Conservation (phyloP, 2,329 filamentous ascomycete genomes). For the Talaromyces sp. region DNA sequence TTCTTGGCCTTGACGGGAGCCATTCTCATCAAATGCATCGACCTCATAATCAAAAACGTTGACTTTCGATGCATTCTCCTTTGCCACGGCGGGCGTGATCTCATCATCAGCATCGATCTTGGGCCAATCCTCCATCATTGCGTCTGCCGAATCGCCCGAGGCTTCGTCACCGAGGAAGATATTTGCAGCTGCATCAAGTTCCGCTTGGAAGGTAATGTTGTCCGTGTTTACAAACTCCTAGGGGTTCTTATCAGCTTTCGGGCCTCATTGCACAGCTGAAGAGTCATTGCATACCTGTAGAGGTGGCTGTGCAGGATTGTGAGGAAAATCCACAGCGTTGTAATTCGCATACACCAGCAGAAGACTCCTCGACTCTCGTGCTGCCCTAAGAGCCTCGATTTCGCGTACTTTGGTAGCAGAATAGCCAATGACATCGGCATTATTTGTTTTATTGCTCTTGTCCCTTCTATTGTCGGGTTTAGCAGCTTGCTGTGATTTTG, state of each 20-base stretch:
- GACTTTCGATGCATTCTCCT: slow-evolving; percentile 22
- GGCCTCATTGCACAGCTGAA: background rate
- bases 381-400: slow-evolving; percentile 53
- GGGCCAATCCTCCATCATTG: slow-evolving; percentile 13
- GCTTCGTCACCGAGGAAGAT: slow-evolving; percentile 16
- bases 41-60: slow-evolving; percentile 41
- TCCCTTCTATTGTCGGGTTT: slow-evolving; percentile 19
- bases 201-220: slow-evolving; percentile 41
- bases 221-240: slow-evolving; percentile 50
- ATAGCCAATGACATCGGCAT: slow-evolving; percentile 39
- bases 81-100: background rate
- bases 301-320: slow-evolving; percentile 31
- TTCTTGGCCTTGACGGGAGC: slow-evolving; percentile 29
- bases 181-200: slow-evolving; percentile 29
- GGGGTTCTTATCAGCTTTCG: background rate
- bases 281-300: slow-evolving; percentile 32
- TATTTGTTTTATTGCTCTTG: slow-evolving; percentile 21
- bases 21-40: slow-evolving; percentile 34
- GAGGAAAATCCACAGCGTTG: slow-evolving; percentile 37
- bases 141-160: slow-evolving; percentile 10
- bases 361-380: slow-evolving; percentile 50
- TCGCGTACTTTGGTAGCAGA: slow-evolving; percentile 45
- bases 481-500: slow-evolving; percentile 33
- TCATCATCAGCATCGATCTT: slow-evolving; percentile 14
- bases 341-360: slow-evolving; percentile 60